A percentile compares a stretch with the other conserved stretches of the same genome.
phyloP scores from a whole-genome alignment of 768 basidiomycete species.

The Rhodotorula paludigena region DNA sequence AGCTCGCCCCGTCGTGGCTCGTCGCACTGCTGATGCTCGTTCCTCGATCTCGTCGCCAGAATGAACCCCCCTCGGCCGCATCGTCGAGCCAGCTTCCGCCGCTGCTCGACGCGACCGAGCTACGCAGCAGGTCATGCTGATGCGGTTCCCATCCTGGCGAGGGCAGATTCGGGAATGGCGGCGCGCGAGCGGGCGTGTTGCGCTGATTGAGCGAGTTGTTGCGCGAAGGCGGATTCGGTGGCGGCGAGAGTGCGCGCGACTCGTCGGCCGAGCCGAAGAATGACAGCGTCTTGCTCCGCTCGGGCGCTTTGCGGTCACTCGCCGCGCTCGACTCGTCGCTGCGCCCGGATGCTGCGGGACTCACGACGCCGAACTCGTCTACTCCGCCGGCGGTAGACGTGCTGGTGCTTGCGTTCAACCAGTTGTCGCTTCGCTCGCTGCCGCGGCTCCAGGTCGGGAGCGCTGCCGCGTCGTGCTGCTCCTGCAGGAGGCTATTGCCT shows the following conservation, averaged over 20 bases:
- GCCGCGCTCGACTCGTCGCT: no score
- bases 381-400: not conserved
- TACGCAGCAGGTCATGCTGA: not conserved
- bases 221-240: conserved; percentile 29
- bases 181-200: not conserved
- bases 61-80: not conserved
- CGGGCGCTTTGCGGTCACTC: not conserved
- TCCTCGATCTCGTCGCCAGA: conserved; percentile 1
- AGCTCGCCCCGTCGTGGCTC: not conserved
- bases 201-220: conserved; percentile 12
- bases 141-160: not conserved
- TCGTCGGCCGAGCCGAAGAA: conserved; percentile 26
- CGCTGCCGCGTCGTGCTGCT: not conserved
- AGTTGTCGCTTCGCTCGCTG: not conserved
- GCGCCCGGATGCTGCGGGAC: no score
- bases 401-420: not conserved
- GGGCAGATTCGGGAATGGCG: not conserved
- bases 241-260: conserved; percentile 8
- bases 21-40: conserved; percentile 6
- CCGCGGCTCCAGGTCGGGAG: not conserved
- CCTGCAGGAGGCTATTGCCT: not conserved
- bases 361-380: not conserved
- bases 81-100: conserved; percentile 20
- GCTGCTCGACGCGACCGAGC: conserved; percentile 1
- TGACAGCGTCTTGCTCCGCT: conserved; percentile 29